Conservation (phyloP, 148 eudicot species). For the Hydrangea macrophylla region DNA sequence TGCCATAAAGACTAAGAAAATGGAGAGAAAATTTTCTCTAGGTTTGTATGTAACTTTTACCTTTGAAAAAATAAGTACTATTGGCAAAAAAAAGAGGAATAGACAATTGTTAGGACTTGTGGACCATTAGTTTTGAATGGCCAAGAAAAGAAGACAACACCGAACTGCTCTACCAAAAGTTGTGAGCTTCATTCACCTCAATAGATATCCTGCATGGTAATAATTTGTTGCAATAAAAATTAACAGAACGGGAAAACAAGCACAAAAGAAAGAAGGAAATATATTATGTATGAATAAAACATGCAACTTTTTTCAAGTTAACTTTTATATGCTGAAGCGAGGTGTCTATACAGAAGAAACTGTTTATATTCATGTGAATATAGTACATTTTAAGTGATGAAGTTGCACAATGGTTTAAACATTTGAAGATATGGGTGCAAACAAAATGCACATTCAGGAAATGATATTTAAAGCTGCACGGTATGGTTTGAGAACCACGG, state of each 20-base stretch:
- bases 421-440: no score
- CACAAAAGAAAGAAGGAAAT: no score
- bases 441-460: no score
- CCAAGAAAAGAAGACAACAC: constrained; percentile 1
- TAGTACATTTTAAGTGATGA: no score
- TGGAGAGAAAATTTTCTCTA: not conserved
- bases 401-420: no score
- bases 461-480: no score
- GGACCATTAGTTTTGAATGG: not conserved
- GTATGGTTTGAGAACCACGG: not conserved
- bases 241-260: not conserved
- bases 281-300: not conserved
- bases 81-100: not conserved
- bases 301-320: not conserved
- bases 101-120: not conserved
- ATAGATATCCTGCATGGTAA: not conserved
- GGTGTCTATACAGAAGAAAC: not conserved
- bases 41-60: not conserved
- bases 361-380: not conserved
- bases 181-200: not conserved
- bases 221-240: no score
- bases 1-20: not conserved
- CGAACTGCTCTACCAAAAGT: not conserved
- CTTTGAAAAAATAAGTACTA: no score
- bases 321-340: not conserved